Conservation (phyloP, 2,329 filamentous ascomycete species). For the Monosporascus sp. region DNA sequence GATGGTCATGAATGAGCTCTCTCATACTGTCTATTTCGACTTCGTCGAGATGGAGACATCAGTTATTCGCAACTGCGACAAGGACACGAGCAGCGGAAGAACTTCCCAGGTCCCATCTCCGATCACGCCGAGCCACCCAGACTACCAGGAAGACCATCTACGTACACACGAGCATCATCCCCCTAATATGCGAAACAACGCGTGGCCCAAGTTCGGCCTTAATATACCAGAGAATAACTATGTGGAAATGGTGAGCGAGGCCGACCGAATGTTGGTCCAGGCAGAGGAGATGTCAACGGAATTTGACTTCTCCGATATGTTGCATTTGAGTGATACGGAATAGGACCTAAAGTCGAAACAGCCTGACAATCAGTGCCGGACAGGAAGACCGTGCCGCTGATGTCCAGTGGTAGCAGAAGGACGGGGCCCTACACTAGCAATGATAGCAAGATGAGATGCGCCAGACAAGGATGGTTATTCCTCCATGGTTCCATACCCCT, state of each 20-base stretch:
- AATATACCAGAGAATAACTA: neutral
- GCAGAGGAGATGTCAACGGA: conserved; percentile 1
- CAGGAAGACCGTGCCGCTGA: too few species aligned
- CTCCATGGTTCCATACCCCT: too few species aligned
- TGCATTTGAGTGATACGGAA: conserved; percentile 1
- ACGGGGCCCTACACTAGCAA: too few species aligned
- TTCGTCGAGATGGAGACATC: conserved; percentile 2
- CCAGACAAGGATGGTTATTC: too few species aligned
- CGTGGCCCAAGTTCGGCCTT: neutral
- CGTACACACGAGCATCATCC: neutral
- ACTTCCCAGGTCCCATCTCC: neutral
- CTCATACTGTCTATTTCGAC: conserved; percentile 5
- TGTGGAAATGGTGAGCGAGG: neutral
- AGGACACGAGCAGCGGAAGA: neutral
- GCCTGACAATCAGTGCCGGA: too few species aligned
- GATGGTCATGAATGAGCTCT: conserved; percentile 3
- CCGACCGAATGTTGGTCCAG: conserved; percentile 3
- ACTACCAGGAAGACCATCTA: neutral
- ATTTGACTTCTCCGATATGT: conserved; percentile 1
- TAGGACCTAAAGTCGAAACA: too few species aligned
- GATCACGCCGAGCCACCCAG: neutral
- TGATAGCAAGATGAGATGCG: too few species aligned
- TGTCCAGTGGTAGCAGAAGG: too few species aligned
- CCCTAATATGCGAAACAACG: neutral
- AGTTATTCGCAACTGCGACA: neutral